A percentile compares a stretch with the other conserved stretches of the same genome.
These are phyloP conservation scores for Arthrobotrys sphaeroides DNA, from an alignment of 2,329 filamentous ascomycete species.

Conservation along the genomic window DNA sequence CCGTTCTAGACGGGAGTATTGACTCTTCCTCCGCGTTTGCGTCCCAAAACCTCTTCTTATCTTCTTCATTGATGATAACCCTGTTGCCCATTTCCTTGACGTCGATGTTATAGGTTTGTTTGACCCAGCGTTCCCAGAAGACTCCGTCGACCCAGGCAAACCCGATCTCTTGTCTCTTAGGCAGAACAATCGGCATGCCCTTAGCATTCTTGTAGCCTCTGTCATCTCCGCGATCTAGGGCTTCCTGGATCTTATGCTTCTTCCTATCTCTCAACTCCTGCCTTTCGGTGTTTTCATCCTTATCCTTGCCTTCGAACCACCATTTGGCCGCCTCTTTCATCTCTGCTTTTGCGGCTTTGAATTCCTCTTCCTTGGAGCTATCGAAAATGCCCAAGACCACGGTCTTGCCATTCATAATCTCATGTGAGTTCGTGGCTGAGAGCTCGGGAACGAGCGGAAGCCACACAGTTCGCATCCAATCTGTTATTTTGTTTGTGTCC, in stretches of 20 bases:
- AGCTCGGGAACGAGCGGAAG: constrained; percentile 93
- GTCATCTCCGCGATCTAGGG: constrained; percentile 90
- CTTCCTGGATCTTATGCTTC: constrained; percentile 94
- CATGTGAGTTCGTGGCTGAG: constrained; percentile 86
- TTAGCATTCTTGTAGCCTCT: constrained; percentile 87
- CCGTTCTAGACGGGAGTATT: constrained; percentile 87
- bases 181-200: constrained; percentile 89
- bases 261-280: constrained; percentile 94
- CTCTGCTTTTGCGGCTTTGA: constrained; percentile 80
- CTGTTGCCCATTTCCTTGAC: constrained; percentile 83
- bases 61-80: constrained; percentile 96
- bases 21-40: constrained; percentile 85
- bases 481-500: constrained; percentile 79
- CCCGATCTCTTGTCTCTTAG: constrained; percentile 85
- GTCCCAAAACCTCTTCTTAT: constrained; percentile 97
- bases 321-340: constrained; percentile 95
- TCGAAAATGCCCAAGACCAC: constrained; percentile 93
- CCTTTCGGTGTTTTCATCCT: constrained; percentile 88
- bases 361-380: constrained; percentile 80
- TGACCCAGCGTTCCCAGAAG: constrained; percentile 97
- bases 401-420: constrained; percentile 93
- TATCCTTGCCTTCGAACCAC: constrained; percentile 97
- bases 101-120: constrained; percentile 92
- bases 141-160: constrained; percentile 98
- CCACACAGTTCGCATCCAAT: constrained; percentile 98